phyloP scores from a whole-genome alignment of 176 grass and related monocot species.

The Musa itinerans region DNA sequence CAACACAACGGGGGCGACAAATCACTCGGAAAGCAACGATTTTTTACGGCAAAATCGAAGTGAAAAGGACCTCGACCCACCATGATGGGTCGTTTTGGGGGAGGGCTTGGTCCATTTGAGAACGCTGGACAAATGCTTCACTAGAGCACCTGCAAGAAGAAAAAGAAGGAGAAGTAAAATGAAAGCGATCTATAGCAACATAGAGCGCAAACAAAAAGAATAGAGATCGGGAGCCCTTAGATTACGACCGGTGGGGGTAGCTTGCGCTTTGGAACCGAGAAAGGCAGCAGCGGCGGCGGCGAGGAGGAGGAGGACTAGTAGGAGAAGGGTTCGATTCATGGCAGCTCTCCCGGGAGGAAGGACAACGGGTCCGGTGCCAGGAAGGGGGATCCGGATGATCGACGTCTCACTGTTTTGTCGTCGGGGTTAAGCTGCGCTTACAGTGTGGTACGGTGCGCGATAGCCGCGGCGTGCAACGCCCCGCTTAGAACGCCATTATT shows the following conservation, averaged over 20 bases:
- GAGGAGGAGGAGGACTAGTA: background rate
- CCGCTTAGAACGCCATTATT: too few relatives aligned
- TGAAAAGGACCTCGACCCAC: slow-evolving; percentile 3
- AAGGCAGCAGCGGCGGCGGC: background rate
- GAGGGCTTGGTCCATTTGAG: slow-evolving; percentile 14
- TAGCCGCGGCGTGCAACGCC: background rate
- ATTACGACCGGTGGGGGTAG: background rate
- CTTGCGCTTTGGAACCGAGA: background rate
- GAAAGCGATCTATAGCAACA: background rate
- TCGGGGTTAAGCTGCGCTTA: background rate
- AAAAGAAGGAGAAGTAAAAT: background rate
- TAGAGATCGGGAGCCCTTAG: background rate
- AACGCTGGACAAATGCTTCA: slow-evolving; percentile 13
- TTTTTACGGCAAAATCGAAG: slow-evolving; percentile 20
- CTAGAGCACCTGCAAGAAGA: background rate
- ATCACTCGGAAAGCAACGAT: background rate
- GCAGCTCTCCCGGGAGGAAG: background rate
- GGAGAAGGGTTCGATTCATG: background rate
- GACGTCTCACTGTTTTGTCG: background rate
- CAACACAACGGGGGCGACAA: background rate
- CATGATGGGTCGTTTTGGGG: slow-evolving; percentile 5
- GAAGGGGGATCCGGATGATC: background rate
- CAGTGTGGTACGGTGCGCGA: background rate
- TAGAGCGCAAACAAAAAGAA: background rate
- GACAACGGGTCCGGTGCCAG: background rate